phyloP scores from a whole-genome alignment of 2,329 filamentous ascomycete species.

The Aspergillus alliaceus region DNA sequence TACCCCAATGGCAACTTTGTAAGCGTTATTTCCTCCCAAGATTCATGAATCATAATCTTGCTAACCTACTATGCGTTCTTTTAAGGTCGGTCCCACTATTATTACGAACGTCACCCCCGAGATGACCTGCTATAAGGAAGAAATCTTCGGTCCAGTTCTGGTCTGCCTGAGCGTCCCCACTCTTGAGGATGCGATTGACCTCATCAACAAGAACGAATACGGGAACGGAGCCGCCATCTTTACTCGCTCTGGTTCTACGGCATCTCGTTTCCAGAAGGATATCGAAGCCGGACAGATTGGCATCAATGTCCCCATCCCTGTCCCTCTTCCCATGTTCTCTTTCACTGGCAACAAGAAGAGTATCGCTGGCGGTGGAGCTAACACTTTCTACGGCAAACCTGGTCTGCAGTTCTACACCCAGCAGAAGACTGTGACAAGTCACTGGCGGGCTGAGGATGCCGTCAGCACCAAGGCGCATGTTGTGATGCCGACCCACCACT shows the following conservation, averaged over 20 bases:
- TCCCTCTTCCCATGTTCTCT: slow-evolving; percentile 62
- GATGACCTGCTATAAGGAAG: slow-evolving; percentile 67
- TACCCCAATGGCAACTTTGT: slow-evolving; percentile 68
- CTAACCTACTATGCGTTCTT: not conserved
- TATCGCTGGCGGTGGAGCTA: slow-evolving; percentile 86
- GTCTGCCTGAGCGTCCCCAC: slow-evolving; percentile 62
- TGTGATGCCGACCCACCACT: slow-evolving; percentile 75
- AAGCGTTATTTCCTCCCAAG: slow-evolving; percentile 29
- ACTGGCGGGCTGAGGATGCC: slow-evolving; percentile 86
- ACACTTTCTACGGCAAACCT: slow-evolving; percentile 92
- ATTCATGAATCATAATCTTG: not conserved
- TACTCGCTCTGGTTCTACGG: slow-evolving; percentile 61
- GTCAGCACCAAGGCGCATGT: slow-evolving; percentile 81
- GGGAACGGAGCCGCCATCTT: slow-evolving; percentile 68
- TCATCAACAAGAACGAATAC: slow-evolving; percentile 67
- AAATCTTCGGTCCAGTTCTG: slow-evolving; percentile 68
- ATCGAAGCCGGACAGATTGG: slow-evolving; percentile 67
- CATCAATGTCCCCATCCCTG: slow-evolving; percentile 67
- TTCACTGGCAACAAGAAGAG: slow-evolving; percentile 80
- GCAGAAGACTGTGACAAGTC: slow-evolving; percentile 91
- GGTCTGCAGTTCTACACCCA: slow-evolving; percentile 96
- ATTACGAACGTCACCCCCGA: slow-evolving; percentile 65
- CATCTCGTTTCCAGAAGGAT: slow-evolving; percentile 62
- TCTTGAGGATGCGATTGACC: slow-evolving; percentile 61
- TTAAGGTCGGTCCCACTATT: slow-evolving; percentile 62